Base-by-base conservation (phyloP, 805 yeast genomes). In the Metschnikowia gruessii region DNA sequence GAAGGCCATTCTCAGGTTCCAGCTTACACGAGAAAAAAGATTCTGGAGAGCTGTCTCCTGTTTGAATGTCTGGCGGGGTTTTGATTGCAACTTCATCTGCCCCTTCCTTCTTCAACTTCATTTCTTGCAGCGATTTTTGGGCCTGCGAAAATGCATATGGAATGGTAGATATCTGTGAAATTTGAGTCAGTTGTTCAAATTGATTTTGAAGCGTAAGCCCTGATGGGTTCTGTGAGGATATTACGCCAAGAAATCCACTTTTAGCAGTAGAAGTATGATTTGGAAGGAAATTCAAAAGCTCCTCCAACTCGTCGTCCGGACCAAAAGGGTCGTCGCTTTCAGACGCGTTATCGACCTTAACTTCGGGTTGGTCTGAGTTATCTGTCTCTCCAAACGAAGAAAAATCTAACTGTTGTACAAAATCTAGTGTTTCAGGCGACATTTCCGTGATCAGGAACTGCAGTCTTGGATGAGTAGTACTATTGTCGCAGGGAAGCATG, bases 311-410 rank as follows among this genome's bases (percentile, higher is more conserved):
- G 2, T 53, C 53, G 2, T 53, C 53, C 6, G 60, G 52, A 15
- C 54, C 59, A 38, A 53, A 53, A 2, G 55, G 57, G 30, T 55
- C 60, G 12, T 55, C 59, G 15, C 54, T 52, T 18, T 43, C 53
- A 8, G 54, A 38, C 15, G 26, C 32, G n/a, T 37, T 42, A 15
- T 40, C 46, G 4, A 33, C 18, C n/a, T n/a, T n/a, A 3, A 39
- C 43, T 11, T 45, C 16, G 5, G 19, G 15, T 12, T 29, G n/a
- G 4, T 31, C 33, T 4, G 42, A 36, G 12, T 21, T 16, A 12
- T 45, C 45, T 8, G 55, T 48, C 26, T 53, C 57, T 11, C 40
- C 34, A 17, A 55, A 53, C 1, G 64, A 56, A 16, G 56, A 49
- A 45, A 58, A 58, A 28, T 58, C 59, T 11, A 56, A 37, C 36